phyloP scores from a whole-genome alignment of 2,329 filamentous ascomycete species.

The Aspergillus intermedius region DNA sequence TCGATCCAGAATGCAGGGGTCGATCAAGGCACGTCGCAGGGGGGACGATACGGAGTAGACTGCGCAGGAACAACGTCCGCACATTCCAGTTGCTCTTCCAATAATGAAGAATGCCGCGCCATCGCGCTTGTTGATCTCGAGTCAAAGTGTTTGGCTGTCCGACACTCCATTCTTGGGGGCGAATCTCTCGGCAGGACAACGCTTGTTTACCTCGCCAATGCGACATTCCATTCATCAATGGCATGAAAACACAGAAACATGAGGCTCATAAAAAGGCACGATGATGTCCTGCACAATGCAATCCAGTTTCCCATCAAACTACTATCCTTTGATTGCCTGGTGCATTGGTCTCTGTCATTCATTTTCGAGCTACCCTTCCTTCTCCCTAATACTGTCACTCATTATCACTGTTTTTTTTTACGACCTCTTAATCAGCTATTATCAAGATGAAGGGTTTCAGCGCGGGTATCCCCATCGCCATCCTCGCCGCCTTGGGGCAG shows the following conservation, averaged over 20 bases:
- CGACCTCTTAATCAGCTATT: background rate
- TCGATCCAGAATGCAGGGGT: too few relatives aligned
- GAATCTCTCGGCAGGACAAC: background rate
- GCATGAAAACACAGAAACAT: background rate
- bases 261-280: background rate
- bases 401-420: background rate
- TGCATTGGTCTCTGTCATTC: background rate
- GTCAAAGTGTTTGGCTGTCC: background rate
- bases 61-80: too few relatives aligned
- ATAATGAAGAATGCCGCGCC: background rate
- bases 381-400: background rate
- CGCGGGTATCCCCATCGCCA: conserved; percentile 29
- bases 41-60: background rate
- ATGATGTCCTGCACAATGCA: background rate
- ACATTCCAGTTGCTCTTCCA: background rate
- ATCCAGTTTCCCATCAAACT: background rate
- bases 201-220: conserved; percentile 7
- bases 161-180: background rate
- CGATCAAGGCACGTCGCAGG: background rate
- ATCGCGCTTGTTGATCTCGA: background rate
- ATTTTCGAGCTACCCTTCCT: background rate
- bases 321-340: background rate
- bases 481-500: conserved; percentile 27
- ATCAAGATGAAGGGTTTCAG: conserved; percentile 31
- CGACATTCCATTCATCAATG: conserved; percentile 4